Evolutionary conservation across 2,329 filamentous ascomycete genomes (phyloP).

Genomic region (Diaporthe eres): DNA sequence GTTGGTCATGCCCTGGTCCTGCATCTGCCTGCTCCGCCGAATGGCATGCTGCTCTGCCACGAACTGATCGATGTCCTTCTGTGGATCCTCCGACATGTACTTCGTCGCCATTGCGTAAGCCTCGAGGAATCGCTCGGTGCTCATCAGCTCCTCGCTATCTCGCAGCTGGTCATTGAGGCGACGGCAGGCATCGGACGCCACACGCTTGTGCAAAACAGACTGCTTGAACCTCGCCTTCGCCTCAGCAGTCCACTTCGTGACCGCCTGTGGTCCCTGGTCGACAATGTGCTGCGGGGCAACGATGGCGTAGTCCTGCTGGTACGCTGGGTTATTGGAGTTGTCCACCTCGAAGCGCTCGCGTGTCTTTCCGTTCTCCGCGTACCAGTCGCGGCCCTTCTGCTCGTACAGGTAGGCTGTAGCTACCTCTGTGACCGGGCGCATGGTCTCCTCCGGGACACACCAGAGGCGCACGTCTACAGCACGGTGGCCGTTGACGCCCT

Average conservation of each 20-base stretch:
- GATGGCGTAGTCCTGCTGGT: background rate
- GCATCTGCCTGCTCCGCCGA: background rate
- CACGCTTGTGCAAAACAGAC: background rate
- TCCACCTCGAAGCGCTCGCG: background rate
- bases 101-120: background rate
- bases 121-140: background rate
- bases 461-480: constrained; percentile 26
- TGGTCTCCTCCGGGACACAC: background rate
- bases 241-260: background rate
- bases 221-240: background rate
- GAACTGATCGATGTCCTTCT: background rate
- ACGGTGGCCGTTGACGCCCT: background rate
- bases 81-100: background rate
- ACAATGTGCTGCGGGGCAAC: background rate
- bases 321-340: too few relatives aligned
- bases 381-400: constrained; percentile 11
- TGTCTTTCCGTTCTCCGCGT: constrained; percentile 4
- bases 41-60: background rate
- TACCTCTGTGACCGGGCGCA: background rate
- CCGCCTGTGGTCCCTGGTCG: background rate
- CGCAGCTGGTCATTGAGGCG: background rate
- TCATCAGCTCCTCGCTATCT: background rate
- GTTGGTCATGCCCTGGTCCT: background rate
- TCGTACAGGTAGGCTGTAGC: constrained; percentile 13
- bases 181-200: background rate